Evolutionary conservation across 129 eudicot genomes (phyloP), one percentile per base, ranked within the genome.

Genomic region (Rutidosis leptorrhynchoides): DNA sequence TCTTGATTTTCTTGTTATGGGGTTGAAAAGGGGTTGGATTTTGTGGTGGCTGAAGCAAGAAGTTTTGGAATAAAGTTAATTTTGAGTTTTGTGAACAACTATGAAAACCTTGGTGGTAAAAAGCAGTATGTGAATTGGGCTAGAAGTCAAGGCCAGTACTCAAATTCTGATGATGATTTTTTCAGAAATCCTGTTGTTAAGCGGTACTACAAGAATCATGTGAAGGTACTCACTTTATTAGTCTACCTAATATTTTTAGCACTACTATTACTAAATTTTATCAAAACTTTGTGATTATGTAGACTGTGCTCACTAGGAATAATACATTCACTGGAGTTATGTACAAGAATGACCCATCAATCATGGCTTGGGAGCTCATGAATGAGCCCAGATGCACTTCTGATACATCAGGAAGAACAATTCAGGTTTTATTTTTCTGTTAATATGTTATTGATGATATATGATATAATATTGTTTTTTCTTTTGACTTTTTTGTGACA

Each of bases 341-440:
- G 61, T 92, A 92, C 87, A 92, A 88, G 77, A 82, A 92, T 84
- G 98, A 92, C 37, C 95, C 96, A 42, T 85, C 98, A 67, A 92
- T 92, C 58, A 92, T 92, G 98, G 98, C 98, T 22, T 92, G 98
- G 98, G 98, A 92, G 90, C 98, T 92, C 14, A 92, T 92, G 91
- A 92, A 92, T 84, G 98, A 92, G 68, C 98, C 98, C 37, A 85
- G 98, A 81, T 92, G 98, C 85, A 71, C 85, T 28, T 92, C 98
- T 58, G 98, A 92, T 82, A 74, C 87, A 66, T 88, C 98, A 17
- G 98, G 98, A 64, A 82, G 86, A 75, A 85, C 96, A 48, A 82
- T 88, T 78, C 98, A 92, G 98, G 98, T 92, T 67, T 43, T 59
- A 69, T 22, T 25, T 63, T 62, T 46, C 4, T 61, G 52, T 24